Base-by-base conservation (phyloP, 2,329 filamentous ascomycete genomes). In the Fusarium setosum region DNA sequence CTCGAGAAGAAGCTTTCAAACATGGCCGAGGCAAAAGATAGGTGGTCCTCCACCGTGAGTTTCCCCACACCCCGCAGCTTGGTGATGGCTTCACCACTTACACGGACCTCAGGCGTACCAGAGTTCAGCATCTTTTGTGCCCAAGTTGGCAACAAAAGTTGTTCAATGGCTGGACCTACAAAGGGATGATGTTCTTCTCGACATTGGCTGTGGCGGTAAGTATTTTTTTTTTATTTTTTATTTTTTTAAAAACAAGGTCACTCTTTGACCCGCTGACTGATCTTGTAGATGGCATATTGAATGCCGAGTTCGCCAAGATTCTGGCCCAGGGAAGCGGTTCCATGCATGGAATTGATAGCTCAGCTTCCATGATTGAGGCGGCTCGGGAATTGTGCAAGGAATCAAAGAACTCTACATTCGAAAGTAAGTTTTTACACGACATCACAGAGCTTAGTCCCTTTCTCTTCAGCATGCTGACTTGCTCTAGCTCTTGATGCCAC, bases 131-230 rank as follows among this genome's bases (percentile, higher is more conserved):
- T 84, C 86, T 0, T 91, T 90, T 68, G 88, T 90, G 9, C 88
- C 88, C 4, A 86, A 88, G 70, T 78, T 90, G 10, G 84, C 88
- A 1, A 81, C 80, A 15, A 89, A 87, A 59, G 80, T 90, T 6
- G 69, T 89, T 11, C 74, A 80, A 42, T 90, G 86, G 83, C 79
- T 91, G 0, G 82, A 88, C 65, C 81, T 88, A 1, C 81, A 87
- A 57, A 80, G 82, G 24, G 83, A 86, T 63, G 88, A 91, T 71
- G 73, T 78, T 15, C 81, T 91, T 20, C 78, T 91, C 3, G 88
- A 91, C 64, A 76, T 91, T 52, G 88, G 88, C 13, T 91, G 88
- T 67, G 88, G 89, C 40, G 88, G 85, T 86, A 57, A 61, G 78
- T 75, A 20, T 7, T 20, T 26, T n/a, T 18, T n/a, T n/a, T n/a